Evolutionary conservation across 208 protist species (phyloP).

Genomic region (Crithidia thermophila): DNA sequence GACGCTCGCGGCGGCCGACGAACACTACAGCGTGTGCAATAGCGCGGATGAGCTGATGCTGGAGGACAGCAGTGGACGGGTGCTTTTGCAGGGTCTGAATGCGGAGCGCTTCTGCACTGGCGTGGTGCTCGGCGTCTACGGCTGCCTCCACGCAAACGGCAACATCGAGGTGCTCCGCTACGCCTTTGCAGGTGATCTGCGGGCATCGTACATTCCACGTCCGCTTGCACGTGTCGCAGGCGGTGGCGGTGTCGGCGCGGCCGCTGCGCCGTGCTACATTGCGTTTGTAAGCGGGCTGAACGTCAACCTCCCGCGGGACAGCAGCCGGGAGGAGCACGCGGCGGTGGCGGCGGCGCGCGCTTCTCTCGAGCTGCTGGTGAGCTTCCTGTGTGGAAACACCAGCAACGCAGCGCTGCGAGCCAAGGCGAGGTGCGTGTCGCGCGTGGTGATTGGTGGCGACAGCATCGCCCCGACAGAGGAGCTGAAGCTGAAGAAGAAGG

Average conservation of each 20-base stretch:
- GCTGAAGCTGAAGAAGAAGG: constrained; percentile 83
- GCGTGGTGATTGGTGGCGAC: constrained; percentile 86
- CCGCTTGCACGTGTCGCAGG: constrained; percentile 10
- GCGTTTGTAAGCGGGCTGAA: constrained; percentile 83
- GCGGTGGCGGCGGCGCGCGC: constrained; percentile 34
- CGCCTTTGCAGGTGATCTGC: constrained; percentile 45
- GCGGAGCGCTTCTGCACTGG: constrained; percentile 75
- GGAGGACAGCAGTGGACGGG: constrained; percentile 85
- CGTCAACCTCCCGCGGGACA: constrained; percentile 27
- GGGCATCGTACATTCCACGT: constrained; percentile 54
- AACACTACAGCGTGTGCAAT: constrained; percentile 58
- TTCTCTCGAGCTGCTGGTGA: constrained; percentile 72
- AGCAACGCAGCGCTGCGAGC: constrained; percentile 44
- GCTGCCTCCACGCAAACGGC: constrained; percentile 67
- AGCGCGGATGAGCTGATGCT: constrained; percentile 70
- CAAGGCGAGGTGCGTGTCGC: constrained; percentile 59
- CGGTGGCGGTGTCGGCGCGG: no score
- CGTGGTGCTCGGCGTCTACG: constrained; percentile 75
- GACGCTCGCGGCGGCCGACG: constrained; percentile 31
- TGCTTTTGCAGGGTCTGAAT: constrained; percentile 59
- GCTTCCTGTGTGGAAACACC: constrained; percentile 80
- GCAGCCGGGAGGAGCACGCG: constrained; percentile 23
- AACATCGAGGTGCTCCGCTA: constrained; percentile 65
- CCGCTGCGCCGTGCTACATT: constrained; percentile 69
- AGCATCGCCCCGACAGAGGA: constrained; percentile 89